Base-by-base conservation (phyloP, 2,329 filamentous ascomycete genomes). In the Aspergillus persii region DNA sequence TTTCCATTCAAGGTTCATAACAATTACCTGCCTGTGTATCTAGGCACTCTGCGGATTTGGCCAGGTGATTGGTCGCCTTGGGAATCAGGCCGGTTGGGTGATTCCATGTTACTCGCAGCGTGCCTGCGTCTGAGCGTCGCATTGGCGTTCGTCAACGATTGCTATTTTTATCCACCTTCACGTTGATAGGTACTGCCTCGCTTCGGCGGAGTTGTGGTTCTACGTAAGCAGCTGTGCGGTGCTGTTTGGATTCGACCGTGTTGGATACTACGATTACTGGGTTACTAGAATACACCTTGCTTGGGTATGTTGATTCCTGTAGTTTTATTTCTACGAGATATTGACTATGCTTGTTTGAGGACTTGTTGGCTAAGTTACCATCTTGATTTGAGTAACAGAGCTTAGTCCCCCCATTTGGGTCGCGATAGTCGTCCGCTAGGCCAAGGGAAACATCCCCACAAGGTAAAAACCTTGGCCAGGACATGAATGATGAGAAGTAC, bases 391-490 rank as follows among this genome's bases (percentile, higher is more conserved):
- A 39, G 47, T 54, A 18, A 47, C 23, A n/a, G 53, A 50, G 53
- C 50, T 50, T 15, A 54, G 48, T 51, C 58, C 61, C 44, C 59
- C 63, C 60, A 63, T 66, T 66, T 33, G 51, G 63, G 61, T 60
- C 26, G 55, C 52, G 46, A 56, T 52, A 15, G 26, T 47, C 23
- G 23, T 27, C 48, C 47, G 52, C 56, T 26, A 46, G 46, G 57
- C 33, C 59, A 59, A 67, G 65, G 61, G 49, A 64, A 67, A 63
- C 57, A 52, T 59, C 59, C 53, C 23, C 15, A 12, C 27, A 39
- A 50, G 64, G 58, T 50, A 59, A 63, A 66, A 66, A 60, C 64
- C 64, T 61, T 60, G 63, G 50, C 57, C 61, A 52, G 60, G 62
- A 60, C 57, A 27, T 41, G 36, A 18, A 26, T 15, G 15, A 23